Conservation (phyloP, 2,329 filamentous ascomycete species). For the Apiospora kogelbergensis region DNA sequence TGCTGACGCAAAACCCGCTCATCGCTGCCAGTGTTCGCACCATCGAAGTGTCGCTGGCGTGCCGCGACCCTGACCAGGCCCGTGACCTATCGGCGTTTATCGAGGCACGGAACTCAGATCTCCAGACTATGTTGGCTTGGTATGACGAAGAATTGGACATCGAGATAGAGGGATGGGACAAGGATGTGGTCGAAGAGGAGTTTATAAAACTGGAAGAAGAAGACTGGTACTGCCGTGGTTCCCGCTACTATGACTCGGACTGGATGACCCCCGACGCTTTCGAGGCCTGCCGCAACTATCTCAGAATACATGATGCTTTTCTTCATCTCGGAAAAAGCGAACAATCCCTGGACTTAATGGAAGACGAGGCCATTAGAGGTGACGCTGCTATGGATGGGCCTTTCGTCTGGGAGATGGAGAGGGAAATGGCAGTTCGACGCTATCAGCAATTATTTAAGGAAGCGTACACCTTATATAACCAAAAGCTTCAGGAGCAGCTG, state of each 20-base stretch:
- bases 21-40: background rate
- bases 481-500: background rate
- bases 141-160: background rate
- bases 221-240: background rate
- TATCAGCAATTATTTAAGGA: background rate
- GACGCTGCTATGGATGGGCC: no score
- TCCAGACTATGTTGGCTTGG: background rate
- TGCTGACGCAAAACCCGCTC: background rate
- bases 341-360: background rate
- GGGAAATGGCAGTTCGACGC: background rate
- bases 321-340: background rate
- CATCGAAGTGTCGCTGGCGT: background rate
- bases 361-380: background rate
- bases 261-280: background rate
- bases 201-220: background rate
- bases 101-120: background rate
- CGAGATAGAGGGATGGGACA: background rate
- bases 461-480: background rate
- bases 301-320: background rate
- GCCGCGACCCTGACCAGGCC: background rate
- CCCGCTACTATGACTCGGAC: background rate
- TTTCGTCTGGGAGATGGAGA: background rate
- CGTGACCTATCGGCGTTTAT: background rate
- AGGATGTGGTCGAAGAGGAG: background rate
- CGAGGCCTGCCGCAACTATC: background rate